Evolutionary conservation across 495 filamentous ascomycete genomes (phyloP), one percentile per base, ranked within the genome.

Genomic region (Annulohypoxylon moriforme): DNA sequence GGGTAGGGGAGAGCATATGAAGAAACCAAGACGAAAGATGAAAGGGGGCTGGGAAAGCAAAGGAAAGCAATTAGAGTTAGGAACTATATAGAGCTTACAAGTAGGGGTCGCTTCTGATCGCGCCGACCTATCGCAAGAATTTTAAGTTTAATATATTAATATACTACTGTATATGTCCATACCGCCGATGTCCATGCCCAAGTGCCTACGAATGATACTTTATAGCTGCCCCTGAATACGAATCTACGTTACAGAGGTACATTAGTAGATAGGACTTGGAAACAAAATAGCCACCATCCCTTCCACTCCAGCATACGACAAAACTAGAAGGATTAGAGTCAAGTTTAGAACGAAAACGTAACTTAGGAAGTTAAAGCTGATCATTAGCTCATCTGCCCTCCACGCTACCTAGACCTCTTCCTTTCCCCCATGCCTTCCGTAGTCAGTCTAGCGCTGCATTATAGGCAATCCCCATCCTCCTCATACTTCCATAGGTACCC

Each of bases 381-480:
- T 60, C 52, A 38, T 60, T 40, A 71, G 68, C 65, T 58, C 57
- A 22, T 60, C 27, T 65, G 25, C 24, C 46, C 10, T 18, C 34
- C 53, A 70, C 49, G 38, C 61, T 65, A 65, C n/a, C 40, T 44
- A 44, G 40, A 8, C 40, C 40, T 34, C 49, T 20, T 58, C 49
- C 33, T 47, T n/a, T 52, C 20, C 40, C 29, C 47, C n/a, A n/a
- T n/a, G n/a, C n/a, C n/a, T n/a, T n/a, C n/a, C n/a, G n/a, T n/a
- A n/a, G 42, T 42, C 40, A 13, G 55, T 46, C 33, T 70, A 55
- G 44, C 61, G 55, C 24, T 47, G 20, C 24, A 52, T 24, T 14
- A 14, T 14, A 24, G 46, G 40, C 50, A 59, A 64, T 20, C 14
- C 25, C 22, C 29, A 20, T 18, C 49, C 27, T 59, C 42, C 53